phyloP scores from a whole-genome alignment of 2,329 filamentous ascomycete genomes.

The Nectriaceae sp. region DNA sequence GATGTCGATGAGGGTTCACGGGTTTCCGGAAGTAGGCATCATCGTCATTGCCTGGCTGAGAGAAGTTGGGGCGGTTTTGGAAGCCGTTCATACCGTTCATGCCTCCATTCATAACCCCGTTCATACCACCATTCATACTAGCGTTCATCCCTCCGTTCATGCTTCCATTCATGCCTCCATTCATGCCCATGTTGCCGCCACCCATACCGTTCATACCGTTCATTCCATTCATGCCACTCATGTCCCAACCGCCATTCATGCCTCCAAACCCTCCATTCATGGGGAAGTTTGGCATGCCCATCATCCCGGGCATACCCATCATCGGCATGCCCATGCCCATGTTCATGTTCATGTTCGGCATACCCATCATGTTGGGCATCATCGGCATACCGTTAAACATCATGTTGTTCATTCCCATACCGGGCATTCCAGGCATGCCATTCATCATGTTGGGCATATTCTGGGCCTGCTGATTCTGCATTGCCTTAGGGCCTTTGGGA shows the following conservation, averaged over 20 bases:
- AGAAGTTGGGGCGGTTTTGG: conserved; percentile 42
- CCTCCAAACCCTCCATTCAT: conserved; percentile 21
- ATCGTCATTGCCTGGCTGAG: conserved; percentile 68
- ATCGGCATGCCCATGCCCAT: conserved; percentile 29
- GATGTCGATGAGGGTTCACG: conserved; percentile 89
- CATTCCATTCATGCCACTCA: conserved; percentile 17
- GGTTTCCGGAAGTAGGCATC: conserved; percentile 95
- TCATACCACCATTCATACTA: conserved; percentile 38
- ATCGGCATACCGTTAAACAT: conserved; percentile 39
- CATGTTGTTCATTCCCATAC: conserved; percentile 41
- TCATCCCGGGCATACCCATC: conserved; percentile 31
- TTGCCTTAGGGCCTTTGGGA: conserved; percentile 66
- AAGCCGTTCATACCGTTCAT: conserved; percentile 36
- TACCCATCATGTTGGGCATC: conserved; percentile 41
- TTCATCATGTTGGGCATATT: conserved; percentile 49
- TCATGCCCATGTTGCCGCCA: conserved; percentile 23
- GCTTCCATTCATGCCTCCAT: conserved; percentile 28
- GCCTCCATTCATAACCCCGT: conserved; percentile 24
- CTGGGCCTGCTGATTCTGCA: conserved; percentile 57
- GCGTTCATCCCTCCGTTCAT: conserved; percentile 41
- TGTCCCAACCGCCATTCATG: conserved; percentile 2
- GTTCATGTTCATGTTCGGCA: conserved; percentile 33
- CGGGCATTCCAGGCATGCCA: conserved; percentile 42
- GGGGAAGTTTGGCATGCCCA: conserved; percentile 27
- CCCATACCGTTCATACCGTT: conserved; percentile 21